Evolutionary conservation across 306 rosid species (phyloP), one percentile per base, ranked within the genome.

Genomic region (Quercus agrifolia): DNA sequence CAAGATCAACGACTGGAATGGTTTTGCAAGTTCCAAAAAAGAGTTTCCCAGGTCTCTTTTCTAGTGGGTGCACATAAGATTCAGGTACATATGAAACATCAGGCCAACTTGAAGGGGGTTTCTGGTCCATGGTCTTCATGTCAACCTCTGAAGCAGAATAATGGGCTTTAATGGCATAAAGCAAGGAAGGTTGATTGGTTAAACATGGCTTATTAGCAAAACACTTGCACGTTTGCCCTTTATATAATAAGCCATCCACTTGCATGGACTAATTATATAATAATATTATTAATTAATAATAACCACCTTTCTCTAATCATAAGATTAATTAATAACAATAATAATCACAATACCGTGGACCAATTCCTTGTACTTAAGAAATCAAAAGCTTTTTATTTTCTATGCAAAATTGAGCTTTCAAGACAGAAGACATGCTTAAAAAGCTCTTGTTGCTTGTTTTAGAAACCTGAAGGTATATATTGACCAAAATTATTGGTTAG

Each of bases 1-100:
- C 81, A 3, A 92, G 87, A 85, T 92, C 91, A 19, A 92, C 28
- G 20, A 89, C 89, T 4, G 97, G 94, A 56, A 86, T 81, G 10
- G 71, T 56, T 71, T 81, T 75, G 70, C 76, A 69, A 18, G 82
- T 64, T 17, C 33, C 4, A 35, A 71, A 74, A 5, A 49, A 19
- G 44, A 73, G 44, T 13, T 17, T 78, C 80, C 83, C 85, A 1
- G 89, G 89, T 68, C 83, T 38, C 58, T 78, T 75, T 75, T 83
- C 87, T 41, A 85, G 87, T 5, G 87, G 87, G 35, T 83, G 87
- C 58, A 83, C 89, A 56, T 64, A 86, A 5, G 89, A 78, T 18
- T 55, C 68, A 31, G 89, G 89, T 28, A 86, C 89, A 71, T 78
- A 52, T 54, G 54, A 73, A 71, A 64, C 81, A 78, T 86, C 44